phyloP scores from a whole-genome alignment of 2,329 filamentous ascomycete species.

The Neopestalotiopsis clavispora region DNA sequence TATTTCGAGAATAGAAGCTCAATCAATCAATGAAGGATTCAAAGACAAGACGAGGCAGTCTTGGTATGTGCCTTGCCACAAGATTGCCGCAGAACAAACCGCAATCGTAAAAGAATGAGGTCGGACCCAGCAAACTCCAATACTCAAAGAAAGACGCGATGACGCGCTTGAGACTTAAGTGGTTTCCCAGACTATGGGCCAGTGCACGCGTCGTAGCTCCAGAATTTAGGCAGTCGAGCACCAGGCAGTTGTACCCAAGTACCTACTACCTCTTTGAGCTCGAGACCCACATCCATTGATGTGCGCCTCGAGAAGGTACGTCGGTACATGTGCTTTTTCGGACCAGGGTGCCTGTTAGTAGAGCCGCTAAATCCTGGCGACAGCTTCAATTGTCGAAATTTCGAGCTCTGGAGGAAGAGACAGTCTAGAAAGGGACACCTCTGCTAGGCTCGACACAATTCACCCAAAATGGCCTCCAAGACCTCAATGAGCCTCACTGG shows the following conservation, averaged over 20 bases:
- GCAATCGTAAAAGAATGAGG: background rate
- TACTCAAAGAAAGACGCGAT: conserved; percentile 8
- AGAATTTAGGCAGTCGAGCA: background rate
- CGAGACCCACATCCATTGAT: background rate
- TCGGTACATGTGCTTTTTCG: background rate
- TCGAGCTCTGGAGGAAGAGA: conserved; percentile 16
- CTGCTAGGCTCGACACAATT: conserved; percentile 15
- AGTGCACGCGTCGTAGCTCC: conserved; percentile 3
- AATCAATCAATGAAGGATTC: background rate
- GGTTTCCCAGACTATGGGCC: conserved; percentile 11
- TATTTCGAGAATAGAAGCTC: background rate
- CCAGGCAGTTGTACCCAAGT: background rate
- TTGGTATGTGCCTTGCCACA: background rate
- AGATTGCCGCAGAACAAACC: background rate
- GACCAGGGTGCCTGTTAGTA: background rate
- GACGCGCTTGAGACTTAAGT: conserved; percentile 11
- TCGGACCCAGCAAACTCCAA: background rate
- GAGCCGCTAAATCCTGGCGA: conserved; percentile 9
- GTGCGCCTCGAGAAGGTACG: background rate
- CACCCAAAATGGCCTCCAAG: conserved; percentile 51
- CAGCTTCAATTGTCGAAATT: conserved; percentile 19
- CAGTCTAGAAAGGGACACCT: background rate
- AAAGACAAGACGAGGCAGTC: background rate
- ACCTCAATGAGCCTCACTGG: conserved; percentile 50
- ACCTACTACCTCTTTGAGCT: background rate